Conservation (phyloP, 2,329 filamentous ascomycete genomes). For the Aspergillus clavatus region DNA sequence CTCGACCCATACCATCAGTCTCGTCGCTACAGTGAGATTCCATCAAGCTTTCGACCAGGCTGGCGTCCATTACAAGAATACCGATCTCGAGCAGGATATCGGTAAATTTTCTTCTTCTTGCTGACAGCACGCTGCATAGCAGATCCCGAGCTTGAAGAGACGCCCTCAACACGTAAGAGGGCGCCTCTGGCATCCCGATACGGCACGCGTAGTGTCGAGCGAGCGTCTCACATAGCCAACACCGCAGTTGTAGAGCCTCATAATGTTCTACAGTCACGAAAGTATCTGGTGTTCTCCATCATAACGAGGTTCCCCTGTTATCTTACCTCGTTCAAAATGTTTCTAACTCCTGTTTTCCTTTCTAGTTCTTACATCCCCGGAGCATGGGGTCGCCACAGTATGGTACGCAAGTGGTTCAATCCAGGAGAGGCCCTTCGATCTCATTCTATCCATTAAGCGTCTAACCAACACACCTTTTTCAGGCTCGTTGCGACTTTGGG, state of each 20-base stretch:
- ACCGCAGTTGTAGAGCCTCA: not conserved
- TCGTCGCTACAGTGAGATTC: too few species aligned
- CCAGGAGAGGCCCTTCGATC: too few species aligned
- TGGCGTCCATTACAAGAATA: too few species aligned
- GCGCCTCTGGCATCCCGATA: not conserved
- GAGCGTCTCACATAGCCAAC: too few species aligned
- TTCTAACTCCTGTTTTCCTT: not conserved
- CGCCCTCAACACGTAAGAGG: not conserved
- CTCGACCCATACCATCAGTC: too few species aligned
- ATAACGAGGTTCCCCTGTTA: slow-evolving; percentile 20
- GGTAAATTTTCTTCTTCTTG: not conserved
- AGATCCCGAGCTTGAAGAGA: not conserved
- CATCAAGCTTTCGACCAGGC: too few species aligned
- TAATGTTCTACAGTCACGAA: slow-evolving; percentile 95
- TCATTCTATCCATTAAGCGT: too few species aligned
- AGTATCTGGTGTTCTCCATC: slow-evolving; percentile 51
- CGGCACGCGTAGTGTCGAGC: too few species aligned
- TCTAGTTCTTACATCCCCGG: slow-evolving; percentile 72
- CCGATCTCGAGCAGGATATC: not conserved
- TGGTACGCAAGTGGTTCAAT: slow-evolving; percentile 69
- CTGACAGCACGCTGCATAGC: not conserved
- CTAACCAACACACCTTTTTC: not conserved
- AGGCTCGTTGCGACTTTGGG: slow-evolving; percentile 93
- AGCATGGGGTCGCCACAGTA: slow-evolving; percentile 90
- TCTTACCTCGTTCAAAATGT: not conserved